These are phyloP conservation scores for Soucietia sequanensis DNA, from an alignment of 805 yeast species.

Conservation along the genomic window DNA sequence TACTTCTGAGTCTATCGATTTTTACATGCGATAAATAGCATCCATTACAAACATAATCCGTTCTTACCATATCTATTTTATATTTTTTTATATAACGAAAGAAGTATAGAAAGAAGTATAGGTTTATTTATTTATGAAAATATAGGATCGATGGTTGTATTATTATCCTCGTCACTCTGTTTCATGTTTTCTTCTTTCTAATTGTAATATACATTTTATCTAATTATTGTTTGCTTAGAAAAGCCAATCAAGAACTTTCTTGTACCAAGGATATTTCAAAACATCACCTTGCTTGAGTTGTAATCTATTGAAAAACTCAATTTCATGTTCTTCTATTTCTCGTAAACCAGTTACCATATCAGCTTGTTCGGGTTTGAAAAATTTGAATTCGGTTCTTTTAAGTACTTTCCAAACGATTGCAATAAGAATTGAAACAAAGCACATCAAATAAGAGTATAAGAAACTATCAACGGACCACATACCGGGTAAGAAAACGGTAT, in stretches of 20 bases:
- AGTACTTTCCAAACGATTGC: slow-evolving; percentile 27
- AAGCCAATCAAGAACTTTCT: neutral
- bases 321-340: slow-evolving; percentile 31
- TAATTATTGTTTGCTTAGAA: neutral
- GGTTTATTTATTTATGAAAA: too few species aligned
- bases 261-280: neutral
- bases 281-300: neutral
- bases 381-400: slow-evolving; percentile 27
- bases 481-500: slow-evolving; percentile 33
- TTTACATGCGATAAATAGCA: too few species aligned
- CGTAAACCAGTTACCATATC: slow-evolving; percentile 29
- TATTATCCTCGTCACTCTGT: too few species aligned
- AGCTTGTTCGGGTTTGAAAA: slow-evolving; percentile 19
- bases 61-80: too few species aligned
- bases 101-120: too few species aligned
- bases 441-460: slow-evolving; percentile 33
- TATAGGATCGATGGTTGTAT: too few species aligned
- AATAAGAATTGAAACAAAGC: slow-evolving; percentile 29
- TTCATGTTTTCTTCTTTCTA: too few species aligned
- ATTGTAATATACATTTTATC: too few species aligned
- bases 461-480: slow-evolving; percentile 28
- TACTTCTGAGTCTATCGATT: too few species aligned
- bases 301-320: slow-evolving; percentile 9
- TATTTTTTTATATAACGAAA: too few species aligned
- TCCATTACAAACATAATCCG: too few species aligned